Base-by-base conservation (phyloP, 2,329 filamentous ascomycete genomes). In the Periconia sp. region DNA sequence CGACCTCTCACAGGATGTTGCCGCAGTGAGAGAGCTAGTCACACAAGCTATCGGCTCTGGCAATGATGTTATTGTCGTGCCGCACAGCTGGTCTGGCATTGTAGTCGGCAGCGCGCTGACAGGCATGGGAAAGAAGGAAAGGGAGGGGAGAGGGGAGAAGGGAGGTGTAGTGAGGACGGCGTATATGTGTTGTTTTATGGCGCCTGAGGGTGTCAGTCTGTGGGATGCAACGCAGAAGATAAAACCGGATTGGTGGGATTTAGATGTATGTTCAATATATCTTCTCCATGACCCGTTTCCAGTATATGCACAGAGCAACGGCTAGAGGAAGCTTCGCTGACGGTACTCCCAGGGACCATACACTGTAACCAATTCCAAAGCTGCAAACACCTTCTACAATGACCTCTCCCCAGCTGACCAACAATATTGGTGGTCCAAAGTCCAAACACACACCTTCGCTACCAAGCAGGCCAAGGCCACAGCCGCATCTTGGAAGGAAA, bases 71-170 rank as follows among this genome's bases (percentile, higher is more conserved):
- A 52, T 77, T 1, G 64, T 78, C 2, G 52, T 73, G 4, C 61
- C 68, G 4, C 74, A 78, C 48, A 76, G 71, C 2, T 77, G 75
- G 57, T 69, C 70, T n/a, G 75, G 74, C 11, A 56, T 73, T 1
- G 59, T 74, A 2, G 68, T 65, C 6, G 60, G 63, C 4, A 65
- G 72, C 43, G 67, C 65, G 4, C 49, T 67, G 1, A 60, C 63
- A 10, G 72, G 69, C 0, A 48, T 72, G 5, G 52, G 60, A 5
- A 68, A 71, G 35, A 46, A 51, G 23, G 63, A 71, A 31, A 55
- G 73, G 17, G 50, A 60, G 32, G 46, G 51, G 13, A 42, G 56
- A 11, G 71, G 71, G 0, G 63, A 69, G 44, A 66, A 61, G 37
- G 74, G 73, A 2, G 72, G 71, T 0, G 51, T 76, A 3, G 48